phyloP scores from a whole-genome alignment of 768 basidiomycete genomes.

The Xerocomus potaroensis region DNA sequence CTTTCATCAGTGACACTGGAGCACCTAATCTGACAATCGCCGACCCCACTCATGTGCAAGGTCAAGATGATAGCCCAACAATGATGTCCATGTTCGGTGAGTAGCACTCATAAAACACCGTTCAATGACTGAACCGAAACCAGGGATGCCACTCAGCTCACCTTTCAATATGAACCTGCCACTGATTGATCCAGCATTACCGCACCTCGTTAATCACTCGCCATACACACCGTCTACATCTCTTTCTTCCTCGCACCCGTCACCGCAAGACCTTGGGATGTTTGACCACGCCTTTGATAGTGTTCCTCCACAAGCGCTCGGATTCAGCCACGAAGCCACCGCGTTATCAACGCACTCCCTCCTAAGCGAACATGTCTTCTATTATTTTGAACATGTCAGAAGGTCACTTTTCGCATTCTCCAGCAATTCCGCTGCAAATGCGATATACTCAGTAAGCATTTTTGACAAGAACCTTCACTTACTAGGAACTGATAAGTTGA shows the following conservation, averaged over 20 bases:
- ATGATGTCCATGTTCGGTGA: conserved; percentile 29
- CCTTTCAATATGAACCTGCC: conserved; percentile 27
- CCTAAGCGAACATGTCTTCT: conserved; percentile 58
- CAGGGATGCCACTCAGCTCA: conserved; percentile 29
- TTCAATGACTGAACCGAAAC: conserved; percentile 9
- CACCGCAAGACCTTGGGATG: conserved; percentile 30
- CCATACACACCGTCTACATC: conserved; percentile 34
- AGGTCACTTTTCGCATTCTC: conserved; percentile 64
- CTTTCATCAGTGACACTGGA: conserved; percentile 20
- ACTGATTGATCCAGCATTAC: conserved; percentile 25
- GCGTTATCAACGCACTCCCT: conserved; percentile 38
- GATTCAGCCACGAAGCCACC: conserved; percentile 20
- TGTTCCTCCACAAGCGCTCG: conserved; percentile 28
- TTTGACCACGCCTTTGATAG: conserved; percentile 35
- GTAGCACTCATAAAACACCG: background rate
- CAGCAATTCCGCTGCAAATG: conserved; percentile 55
- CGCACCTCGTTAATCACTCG: conserved; percentile 28
- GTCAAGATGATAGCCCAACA: conserved; percentile 23
- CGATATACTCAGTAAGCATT: conserved; percentile 58
- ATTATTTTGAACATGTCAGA: conserved; percentile 73
- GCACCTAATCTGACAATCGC: conserved; percentile 19
- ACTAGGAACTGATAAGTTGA: conserved; percentile 14
- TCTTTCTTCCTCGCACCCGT: conserved; percentile 32
- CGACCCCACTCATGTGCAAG: conserved; percentile 15
- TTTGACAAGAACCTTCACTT: background rate